Base-by-base conservation (phyloP, 352 stramenopile genomes). In the Globisporangium acanthophoron region DNA sequence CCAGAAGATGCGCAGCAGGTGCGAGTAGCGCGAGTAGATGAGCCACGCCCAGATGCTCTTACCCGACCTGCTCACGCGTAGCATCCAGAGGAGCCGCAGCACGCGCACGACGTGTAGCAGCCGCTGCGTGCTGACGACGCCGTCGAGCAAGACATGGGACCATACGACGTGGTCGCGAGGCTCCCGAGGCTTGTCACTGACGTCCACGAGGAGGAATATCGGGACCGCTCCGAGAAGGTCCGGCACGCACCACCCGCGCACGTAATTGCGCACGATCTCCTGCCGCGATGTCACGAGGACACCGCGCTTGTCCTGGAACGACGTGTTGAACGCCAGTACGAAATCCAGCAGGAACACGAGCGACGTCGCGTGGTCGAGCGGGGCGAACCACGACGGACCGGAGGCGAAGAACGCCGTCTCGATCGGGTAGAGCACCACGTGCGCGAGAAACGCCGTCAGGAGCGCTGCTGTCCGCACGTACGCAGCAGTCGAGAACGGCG, bases 351-450 rank as follows among this genome's bases (percentile, higher is more conserved):
- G 39, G 12, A 69, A 46, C 4, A 71, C 2, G 18, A 71, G 31
- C 5, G 59, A 56, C 2, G 69, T 53, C 21, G 37, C 21, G 7
- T 54, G 3, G 18, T 71, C 51, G 2, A 61, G 3, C 0, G 15
- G 21, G 1, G 49, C 3, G 43, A 15, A 53, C 31, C 12, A 49
- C 24, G 31, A 52, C 39, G 8, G 47, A 8, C 45, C 43, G 20
- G n/a, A 48, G 9, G 39, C 46, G 46, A 16, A 47, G 62, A 83
- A 87, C 2, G 73, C 74, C 3, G 71, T 58, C 1, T 64, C 53
- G 21, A 83, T 24, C 0, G 79, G 76, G 43, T 78, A 74, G 21
- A 56, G 66, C 6, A 84, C 39, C 0, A 73, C 48, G 35, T 83
- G 74, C 37, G 60, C 44, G 18, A 67, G 16, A 9, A 73, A 69